Conservation (phyloP, 768 basidiomycete species). For the Rhizopogon rudus region DNA sequence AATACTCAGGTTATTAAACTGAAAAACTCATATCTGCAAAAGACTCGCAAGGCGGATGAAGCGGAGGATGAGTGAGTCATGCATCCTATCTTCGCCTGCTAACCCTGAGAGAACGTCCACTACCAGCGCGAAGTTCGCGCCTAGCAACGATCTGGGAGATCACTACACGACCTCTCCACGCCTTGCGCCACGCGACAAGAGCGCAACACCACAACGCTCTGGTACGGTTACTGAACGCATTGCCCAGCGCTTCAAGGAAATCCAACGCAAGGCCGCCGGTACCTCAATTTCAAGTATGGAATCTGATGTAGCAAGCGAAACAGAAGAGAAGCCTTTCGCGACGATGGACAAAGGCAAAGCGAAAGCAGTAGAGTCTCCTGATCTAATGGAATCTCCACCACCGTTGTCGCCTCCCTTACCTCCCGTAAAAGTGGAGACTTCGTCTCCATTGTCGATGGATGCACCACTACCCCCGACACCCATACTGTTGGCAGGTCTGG, state of each 20-base stretch:
- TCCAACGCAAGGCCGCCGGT: constrained; percentile 52
- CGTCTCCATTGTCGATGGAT: constrained; percentile 27
- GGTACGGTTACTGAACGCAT: constrained; percentile 87
- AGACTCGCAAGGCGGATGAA: constrained; percentile 83
- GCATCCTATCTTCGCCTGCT: not conserved
- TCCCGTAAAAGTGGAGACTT: constrained; percentile 35
- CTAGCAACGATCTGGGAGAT: constrained; percentile 57
- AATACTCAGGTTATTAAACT: constrained; percentile 47
- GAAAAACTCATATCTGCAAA: constrained; percentile 72
- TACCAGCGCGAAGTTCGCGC: constrained; percentile 81
- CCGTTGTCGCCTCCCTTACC: constrained; percentile 59
- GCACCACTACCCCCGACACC: constrained; percentile 43
- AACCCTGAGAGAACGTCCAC: constrained; percentile 9
- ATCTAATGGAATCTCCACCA: constrained; percentile 48
- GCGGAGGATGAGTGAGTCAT: constrained; percentile 85
- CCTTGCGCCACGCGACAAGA: constrained; percentile 49
- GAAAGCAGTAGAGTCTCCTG: constrained; percentile 45
- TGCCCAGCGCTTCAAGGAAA: constrained; percentile 73
- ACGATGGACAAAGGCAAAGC: constrained; percentile 86
- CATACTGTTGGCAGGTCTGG: constrained; percentile 72
- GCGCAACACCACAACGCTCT: constrained; percentile 54
- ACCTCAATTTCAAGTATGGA: constrained; percentile 24
- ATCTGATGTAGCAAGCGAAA: constrained; percentile 15
- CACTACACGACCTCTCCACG: constrained; percentile 81
- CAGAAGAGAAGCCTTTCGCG: constrained; percentile 30